A percentile compares a stretch with the other conserved stretches of the same genome.
These are phyloP conservation scores for Platanthera guangdongensis DNA, from an alignment of 106 monocot species.

Conservation along the genomic window DNA sequence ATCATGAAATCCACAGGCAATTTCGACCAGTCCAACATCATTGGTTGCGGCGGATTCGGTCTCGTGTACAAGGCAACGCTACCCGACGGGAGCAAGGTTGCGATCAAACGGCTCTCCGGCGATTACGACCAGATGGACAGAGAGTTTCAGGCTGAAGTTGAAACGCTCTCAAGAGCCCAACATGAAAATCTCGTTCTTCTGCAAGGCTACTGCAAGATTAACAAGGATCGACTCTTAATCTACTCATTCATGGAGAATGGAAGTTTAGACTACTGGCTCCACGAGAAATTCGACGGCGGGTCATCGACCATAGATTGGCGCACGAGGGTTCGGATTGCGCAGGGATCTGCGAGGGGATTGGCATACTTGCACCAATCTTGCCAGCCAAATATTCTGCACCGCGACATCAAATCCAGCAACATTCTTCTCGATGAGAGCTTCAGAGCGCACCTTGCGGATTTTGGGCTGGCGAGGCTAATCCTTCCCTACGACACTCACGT, in stretches of 20 bases:
- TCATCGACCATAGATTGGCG: constrained; percentile 35
- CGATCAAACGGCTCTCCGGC: constrained; percentile 67
- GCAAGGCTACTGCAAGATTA: constrained; percentile 53
- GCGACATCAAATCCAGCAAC: constrained; percentile 77
- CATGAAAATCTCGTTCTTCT: constrained; percentile 65
- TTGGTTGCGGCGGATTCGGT: constrained; percentile 73
- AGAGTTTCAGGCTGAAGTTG: constrained; percentile 72
- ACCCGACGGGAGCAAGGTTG: constrained; percentile 39
- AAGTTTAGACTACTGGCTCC: constrained; percentile 78
- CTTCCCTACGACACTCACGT: constrained; percentile 59
- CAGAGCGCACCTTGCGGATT: constrained; percentile 62
- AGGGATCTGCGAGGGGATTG: constrained; percentile 54
- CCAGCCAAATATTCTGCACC: constrained; percentile 59
- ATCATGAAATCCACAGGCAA: constrained; percentile 47
- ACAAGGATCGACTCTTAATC: constrained; percentile 53
- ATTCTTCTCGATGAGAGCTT: constrained; percentile 53
- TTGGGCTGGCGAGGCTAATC: constrained; percentile 56
- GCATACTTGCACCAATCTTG: constrained; percentile 57
- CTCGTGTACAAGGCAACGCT: constrained; percentile 57
- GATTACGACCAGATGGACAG: constrained; percentile 64
- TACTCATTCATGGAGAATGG: constrained; percentile 86
- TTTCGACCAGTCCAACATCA: constrained; percentile 48
- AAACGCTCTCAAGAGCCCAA: constrained; percentile 55
- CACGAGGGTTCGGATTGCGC: constrained; percentile 47
- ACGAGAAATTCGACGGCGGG: constrained; percentile 45